A percentile compares a stretch with the other conserved stretches of the same genome.
These are phyloP conservation scores for Dactylellina sp. DNA, from an alignment of 2,329 filamentous ascomycete species.

Conservation along the genomic window DNA sequence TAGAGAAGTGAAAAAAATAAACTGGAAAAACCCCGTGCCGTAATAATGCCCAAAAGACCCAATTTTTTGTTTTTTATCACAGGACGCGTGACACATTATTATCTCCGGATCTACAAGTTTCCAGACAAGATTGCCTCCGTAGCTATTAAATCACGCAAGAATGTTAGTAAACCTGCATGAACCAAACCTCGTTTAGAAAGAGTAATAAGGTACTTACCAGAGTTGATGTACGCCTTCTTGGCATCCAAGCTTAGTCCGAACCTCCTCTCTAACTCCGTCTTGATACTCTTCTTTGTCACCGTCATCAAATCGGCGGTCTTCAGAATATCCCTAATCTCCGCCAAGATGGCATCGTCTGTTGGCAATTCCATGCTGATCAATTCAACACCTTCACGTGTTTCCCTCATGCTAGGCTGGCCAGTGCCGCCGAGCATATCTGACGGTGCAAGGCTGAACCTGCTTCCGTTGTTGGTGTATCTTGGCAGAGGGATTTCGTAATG, in stretches of 20 bases:
- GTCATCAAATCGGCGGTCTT: slow-evolving; percentile 94
- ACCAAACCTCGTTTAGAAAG: slow-evolving; percentile 14
- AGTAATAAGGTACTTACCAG: slow-evolving; percentile 72
- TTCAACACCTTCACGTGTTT: slow-evolving; percentile 76
- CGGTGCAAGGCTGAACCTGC: slow-evolving; percentile 82
- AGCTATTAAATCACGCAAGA: slow-evolving; percentile 66
- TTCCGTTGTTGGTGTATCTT: slow-evolving; percentile 66
- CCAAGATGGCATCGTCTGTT: slow-evolving; percentile 86
- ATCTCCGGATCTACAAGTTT: slow-evolving; percentile 71
- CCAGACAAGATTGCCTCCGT: slow-evolving; percentile 84
- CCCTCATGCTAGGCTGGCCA: slow-evolving; percentile 63
- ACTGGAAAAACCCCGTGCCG: neutral
- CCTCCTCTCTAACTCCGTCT: slow-evolving; percentile 87
- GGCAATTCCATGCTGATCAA: slow-evolving; percentile 83
- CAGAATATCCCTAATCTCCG: slow-evolving; percentile 94
- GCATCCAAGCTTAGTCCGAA: slow-evolving; percentile 88
- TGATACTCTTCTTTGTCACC: slow-evolving; percentile 98
- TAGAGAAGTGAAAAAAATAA: neutral
- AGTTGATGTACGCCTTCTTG: slow-evolving; percentile 93
- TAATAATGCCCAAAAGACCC: neutral
- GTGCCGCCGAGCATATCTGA: slow-evolving; percentile 77
- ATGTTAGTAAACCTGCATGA: slow-evolving; percentile 61
- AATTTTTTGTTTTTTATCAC: slow-evolving; percentile 3
- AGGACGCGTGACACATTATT: neutral
- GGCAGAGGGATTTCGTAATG: slow-evolving; percentile 69